Evolutionary conservation across 257 asterid species (phyloP), one percentile per base, ranked within the genome.

Genomic region (Hygrophila difformis): DNA sequence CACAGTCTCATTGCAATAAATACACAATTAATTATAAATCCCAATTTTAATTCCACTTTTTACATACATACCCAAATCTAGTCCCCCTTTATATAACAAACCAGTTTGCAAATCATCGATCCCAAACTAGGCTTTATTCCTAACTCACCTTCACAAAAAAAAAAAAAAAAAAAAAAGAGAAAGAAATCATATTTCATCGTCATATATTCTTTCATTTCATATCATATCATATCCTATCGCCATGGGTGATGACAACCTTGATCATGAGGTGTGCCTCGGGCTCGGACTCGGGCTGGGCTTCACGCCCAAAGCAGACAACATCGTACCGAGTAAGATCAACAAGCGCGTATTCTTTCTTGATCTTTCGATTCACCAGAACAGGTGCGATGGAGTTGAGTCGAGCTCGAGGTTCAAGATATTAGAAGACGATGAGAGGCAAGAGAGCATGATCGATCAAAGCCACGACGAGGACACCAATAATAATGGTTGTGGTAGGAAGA

Each of bases 231-330:
- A n/a, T n/a, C 51, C 18, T 12, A 2, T 11, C 12, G 21, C 49
- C 28, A 65, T 57, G 73, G 71, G 58, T 57, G 64, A 33, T 5
- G 12, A 33, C 8, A 29, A 28, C 18, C 39, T 29, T 16, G 15
- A 67, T 22, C 70, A 64, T 16, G 72, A 66, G 41, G 66, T 33
- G 17, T 66, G 77, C 22, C 78, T 71, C 6, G 74, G 60, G 28
- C 82, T 76, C n/a, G 72, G 56, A 11, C 63, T 79, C 8, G 72
- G 81, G 3, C 63, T 77, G 19, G 75, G 70, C 16, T 33, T 55
- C 22, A 19, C 60, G 0, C 2, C 37, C 12, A 33, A 33, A 10
- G 10, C 3, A 2, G 41, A 17, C 15, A 14, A 17, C 21, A n/a
- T n/a, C n/a, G n/a, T n/a, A n/a, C 19, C 42, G 42, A n/a, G 24